Evolutionary conservation across 352 stramenopile species (phyloP).

Genomic region (Phytopythium helicoides): DNA sequence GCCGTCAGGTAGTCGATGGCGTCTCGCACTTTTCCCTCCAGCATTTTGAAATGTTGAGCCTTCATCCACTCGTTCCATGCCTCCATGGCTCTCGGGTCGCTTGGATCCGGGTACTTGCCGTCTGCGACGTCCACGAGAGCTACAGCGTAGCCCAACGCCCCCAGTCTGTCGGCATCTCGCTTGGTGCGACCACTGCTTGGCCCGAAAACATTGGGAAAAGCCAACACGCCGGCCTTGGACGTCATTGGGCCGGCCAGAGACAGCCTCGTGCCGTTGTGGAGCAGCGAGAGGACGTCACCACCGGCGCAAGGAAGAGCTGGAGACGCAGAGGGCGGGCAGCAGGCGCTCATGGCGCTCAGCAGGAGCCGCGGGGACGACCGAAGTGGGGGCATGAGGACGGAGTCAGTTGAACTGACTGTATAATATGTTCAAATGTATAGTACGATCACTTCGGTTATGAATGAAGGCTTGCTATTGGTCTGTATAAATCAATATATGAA

Average conservation of each 20-base stretch:
- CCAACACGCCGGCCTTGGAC: constrained; percentile 23
- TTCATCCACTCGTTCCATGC: constrained; percentile 1
- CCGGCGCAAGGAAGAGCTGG: constrained; percentile 1
- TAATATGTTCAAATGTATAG: no score
- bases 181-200: constrained; percentile 37
- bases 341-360: constrained; percentile 1
- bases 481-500: no score
- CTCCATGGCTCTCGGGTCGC: constrained; percentile 20
- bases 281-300: background rate
- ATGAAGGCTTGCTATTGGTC: no score
- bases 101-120: constrained; percentile 26
- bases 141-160: constrained; percentile 31
- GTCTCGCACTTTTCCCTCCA: constrained; percentile 7
- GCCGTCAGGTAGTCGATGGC: constrained; percentile 27
- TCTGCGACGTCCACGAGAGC: constrained; percentile 27
- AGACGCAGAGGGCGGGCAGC: background rate
- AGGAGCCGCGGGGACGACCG: no score
- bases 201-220: constrained; percentile 38
- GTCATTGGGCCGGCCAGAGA: constrained; percentile 22
- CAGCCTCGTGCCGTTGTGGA: constrained; percentile 3
- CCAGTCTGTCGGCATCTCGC: constrained; percentile 26
- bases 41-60: background rate
- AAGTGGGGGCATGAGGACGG: no score
- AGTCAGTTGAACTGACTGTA: no score
- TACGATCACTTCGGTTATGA: no score